Evolutionary conservation across 345 rosid genomes (phyloP), one percentile per base, ranked within the genome.

Genomic region (Lepidium aucheri): DNA sequence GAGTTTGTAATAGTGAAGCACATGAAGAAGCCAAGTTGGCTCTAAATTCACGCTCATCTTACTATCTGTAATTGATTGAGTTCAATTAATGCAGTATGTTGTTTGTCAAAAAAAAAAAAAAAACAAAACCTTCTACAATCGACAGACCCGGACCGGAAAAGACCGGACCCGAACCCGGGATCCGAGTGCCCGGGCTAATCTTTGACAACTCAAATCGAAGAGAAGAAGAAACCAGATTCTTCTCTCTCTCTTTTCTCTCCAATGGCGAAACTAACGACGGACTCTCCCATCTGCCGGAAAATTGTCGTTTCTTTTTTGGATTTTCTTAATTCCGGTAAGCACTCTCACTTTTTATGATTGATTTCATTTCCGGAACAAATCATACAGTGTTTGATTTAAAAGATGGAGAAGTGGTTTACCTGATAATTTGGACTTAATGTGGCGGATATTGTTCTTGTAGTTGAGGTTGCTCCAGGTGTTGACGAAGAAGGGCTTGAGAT

Each of bases 401-500:
- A 38, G 33, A 35, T 36, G 60, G 47, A 50, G 52, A 35, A 18
- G 38, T 20, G 16, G 3, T 28, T 9, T 18, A 41, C 8, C 5
- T 56, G 6, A n/a, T 42, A 22, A 22, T 30, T 54, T 2, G 57
- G 22, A 57, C n/a, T 39, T 57, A 10, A 8, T 22, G 10, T 57
- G 10, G 18, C 28, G 36, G 17, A 17, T 71, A 6, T 36, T 43
- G 8, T 45, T 63, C 43, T 61, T 53, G 53, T 62, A 87, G 97
- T 91, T 66, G 91, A 91, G 56, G 81, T 84, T 11, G 79, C 83
- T 34, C 75, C 88, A 0, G 91, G 91, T 36, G 87, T 80, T 53
- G 96, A 91, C 64, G 68, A 72, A 26, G 97, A 91, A 83, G 94
- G 91, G 9, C 77, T 91, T 70, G 91, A 88, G 67, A 91, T 91